Base-by-base conservation (phyloP, 2,329 filamentous ascomycete species). In the Colletotrichum camelliae region DNA sequence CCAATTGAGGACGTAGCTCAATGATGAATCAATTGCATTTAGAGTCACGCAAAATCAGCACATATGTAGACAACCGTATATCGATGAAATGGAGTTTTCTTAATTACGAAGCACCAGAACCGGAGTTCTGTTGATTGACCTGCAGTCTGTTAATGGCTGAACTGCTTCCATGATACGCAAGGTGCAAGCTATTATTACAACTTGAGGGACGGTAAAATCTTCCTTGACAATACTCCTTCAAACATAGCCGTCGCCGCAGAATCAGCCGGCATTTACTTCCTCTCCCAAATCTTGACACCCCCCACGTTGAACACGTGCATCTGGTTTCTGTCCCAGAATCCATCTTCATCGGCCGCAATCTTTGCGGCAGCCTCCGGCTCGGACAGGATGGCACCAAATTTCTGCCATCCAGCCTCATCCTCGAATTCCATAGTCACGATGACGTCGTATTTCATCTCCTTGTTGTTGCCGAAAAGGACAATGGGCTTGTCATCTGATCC, bases 241-340 rank as follows among this genome's bases (percentile, higher is more conserved):
- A 37, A 35, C 9, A 16, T 8, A 13, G 6, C 2, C 58, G 9
- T 62, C n/a, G 10, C n/a, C 10, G n/a, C n/a, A 52, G n/a, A 52
- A 24, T 6, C 2, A 52, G 6, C n/a, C 43, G 12, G 6, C 5
- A 13, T 12, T 52, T 12, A 84, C 7, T 69, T 62, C 35, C 18
- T 37, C n/a, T 39, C 55, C 52, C 31, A 60, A n/a, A 37, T 37
- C 35, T 68, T 61, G 39, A 67, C 52, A 27, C 68, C 64, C 8
- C 64, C 70, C 15, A 68, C 62, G 24, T 66, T 68, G 31, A 66
- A 43, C 5, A 74, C 67, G 15, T 70, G 31, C 72, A 70, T 70
- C 29, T 48, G 55, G 31, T n/a, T 35, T n/a, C 72, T 58, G 16
- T 74, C 72, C 72, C 72, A 74, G 31, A 74, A 74, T 16, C 72